phyloP scores from a whole-genome alignment of 805 yeast genomes.

The Wickerhamiella shivajii region DNA sequence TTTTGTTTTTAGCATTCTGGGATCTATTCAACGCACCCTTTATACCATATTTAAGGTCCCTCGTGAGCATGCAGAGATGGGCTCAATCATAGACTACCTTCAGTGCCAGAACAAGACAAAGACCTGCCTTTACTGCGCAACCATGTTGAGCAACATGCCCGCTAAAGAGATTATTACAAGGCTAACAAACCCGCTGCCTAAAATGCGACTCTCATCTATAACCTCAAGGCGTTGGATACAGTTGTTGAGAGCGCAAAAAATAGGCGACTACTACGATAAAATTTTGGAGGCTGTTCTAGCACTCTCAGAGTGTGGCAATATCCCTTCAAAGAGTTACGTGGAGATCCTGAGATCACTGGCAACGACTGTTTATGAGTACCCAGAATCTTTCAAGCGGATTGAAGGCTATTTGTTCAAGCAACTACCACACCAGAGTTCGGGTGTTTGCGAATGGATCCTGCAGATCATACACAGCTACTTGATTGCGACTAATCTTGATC shows the following conservation, averaged over 20 bases:
- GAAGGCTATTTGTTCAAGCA: slow-evolving; percentile 1
- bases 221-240: slow-evolving; percentile 5
- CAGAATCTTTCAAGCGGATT: slow-evolving; percentile 5
- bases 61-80: not conserved
- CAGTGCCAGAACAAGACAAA: not conserved
- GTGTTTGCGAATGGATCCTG: slow-evolving; percentile 8
- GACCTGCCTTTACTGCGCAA: slow-evolving; percentile 6
- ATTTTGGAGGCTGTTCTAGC: slow-evolving; percentile 8
- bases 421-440: slow-evolving; percentile 3
- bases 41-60: slow-evolving; percentile 1
- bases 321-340: slow-evolving; percentile 7
- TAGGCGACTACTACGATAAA: slow-evolving; percentile 7
- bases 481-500: slow-evolving; percentile 1
- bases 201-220: not conserved
- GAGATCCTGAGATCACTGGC: slow-evolving; percentile 9
- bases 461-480: slow-evolving; percentile 6
- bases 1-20: slow-evolving; percentile 6
- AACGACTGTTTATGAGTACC: slow-evolving; percentile 5
- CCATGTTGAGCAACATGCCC: not conserved
- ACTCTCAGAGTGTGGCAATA: slow-evolving; percentile 2
- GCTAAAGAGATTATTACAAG: too few relatives aligned
- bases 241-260: slow-evolving; percentile 2
- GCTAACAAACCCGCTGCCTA: not conserved
- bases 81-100: slow-evolving; percentile 7
- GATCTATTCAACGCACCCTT: slow-evolving; percentile 4